Conservation (phyloP, 257 asterid genomes). For the Gentiana straminea region DNA sequence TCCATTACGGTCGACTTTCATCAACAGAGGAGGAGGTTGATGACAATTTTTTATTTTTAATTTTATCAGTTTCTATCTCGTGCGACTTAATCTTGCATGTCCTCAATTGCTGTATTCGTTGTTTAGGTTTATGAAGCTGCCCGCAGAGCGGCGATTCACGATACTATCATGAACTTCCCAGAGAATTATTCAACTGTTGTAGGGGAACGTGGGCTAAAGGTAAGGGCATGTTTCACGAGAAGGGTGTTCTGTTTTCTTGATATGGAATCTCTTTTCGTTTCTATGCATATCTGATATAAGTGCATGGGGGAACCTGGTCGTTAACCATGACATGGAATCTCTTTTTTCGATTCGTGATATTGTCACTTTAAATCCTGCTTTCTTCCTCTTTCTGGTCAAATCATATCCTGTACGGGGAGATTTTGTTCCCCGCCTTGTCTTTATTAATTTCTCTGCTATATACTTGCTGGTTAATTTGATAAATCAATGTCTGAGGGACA, state of each 20-base stretch:
- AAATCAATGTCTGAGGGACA: too few relatives aligned
- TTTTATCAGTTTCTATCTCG: not conserved
- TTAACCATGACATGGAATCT: too few relatives aligned
- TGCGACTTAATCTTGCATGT: conserved; percentile 8
- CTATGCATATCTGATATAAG: too few relatives aligned
- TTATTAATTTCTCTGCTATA: too few relatives aligned
- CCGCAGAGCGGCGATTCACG: conserved; percentile 86
- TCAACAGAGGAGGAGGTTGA: conserved; percentile 87
- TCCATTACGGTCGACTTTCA: conserved; percentile 83
- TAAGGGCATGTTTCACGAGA: conserved; percentile 12
- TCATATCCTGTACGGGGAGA: too few relatives aligned
- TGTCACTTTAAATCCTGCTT: too few relatives aligned
- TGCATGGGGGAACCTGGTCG: too few relatives aligned
- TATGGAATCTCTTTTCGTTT: too few relatives aligned
- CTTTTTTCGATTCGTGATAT: too few relatives aligned
- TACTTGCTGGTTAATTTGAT: not conserved
- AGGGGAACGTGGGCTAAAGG: conserved; percentile 99
- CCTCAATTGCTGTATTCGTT: conserved; percentile 14
- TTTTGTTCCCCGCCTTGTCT: too few relatives aligned
- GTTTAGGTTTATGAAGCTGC: conserved; percentile 88
- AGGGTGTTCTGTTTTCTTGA: not conserved
- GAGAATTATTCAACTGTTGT: conserved; percentile 71
- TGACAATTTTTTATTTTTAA: not conserved
- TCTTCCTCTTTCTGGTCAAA: too few relatives aligned
- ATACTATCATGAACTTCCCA: conserved; percentile 87